Base-by-base conservation (phyloP, 306 rosid genomes). In the Psophocarpus tetragonolobus region DNA sequence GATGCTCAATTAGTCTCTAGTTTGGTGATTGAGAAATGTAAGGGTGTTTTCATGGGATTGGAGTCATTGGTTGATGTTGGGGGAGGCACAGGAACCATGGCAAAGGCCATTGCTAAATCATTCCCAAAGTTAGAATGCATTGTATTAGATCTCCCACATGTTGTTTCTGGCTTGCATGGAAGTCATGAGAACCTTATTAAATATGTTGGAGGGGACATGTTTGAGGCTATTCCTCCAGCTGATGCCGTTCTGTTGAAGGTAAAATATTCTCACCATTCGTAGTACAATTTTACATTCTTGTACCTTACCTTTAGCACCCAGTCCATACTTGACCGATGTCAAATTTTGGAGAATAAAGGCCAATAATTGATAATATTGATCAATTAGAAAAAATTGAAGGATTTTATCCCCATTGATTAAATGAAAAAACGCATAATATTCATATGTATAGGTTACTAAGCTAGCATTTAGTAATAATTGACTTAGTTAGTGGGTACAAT, bases 31-130 rank as follows among this genome's bases (percentile, higher is more conserved):
- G 84, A 80, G 69, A 80, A 63, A n/a, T 80, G 58, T 15, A 27
- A 26, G 4, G 35, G 0, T 18, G 36, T 50, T 47, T 72, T 80
- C 20, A 4, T 18, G 3, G 79, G 74, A 26, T 62, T 72, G 48
- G 68, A 50, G 6, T 62, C 83, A 63, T 80, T 72, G 74, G 79
- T 80, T 72, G 83, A 80, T 71, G 79, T 80, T 80, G 83, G 79
- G 21, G 83, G 83, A 62, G 78, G 83, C 36, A 80, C 79, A 3
- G 79, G 83, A 27, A 18, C 68, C 10, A 3, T 80, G 67, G 74
- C 79, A 62, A 80, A 38, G 14, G 68, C 68, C 17, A 24, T 80
- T 62, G 83, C 79, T 0, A 51, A 63, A 48, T 38, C 58, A n/a
- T 70, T 79, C 30, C 72, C 82, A 18, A 7, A 61, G 3, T 0